These are phyloP conservation scores for Angophora floribunda DNA, from an alignment of 345 rosid species.

Conservation along the genomic window DNA sequence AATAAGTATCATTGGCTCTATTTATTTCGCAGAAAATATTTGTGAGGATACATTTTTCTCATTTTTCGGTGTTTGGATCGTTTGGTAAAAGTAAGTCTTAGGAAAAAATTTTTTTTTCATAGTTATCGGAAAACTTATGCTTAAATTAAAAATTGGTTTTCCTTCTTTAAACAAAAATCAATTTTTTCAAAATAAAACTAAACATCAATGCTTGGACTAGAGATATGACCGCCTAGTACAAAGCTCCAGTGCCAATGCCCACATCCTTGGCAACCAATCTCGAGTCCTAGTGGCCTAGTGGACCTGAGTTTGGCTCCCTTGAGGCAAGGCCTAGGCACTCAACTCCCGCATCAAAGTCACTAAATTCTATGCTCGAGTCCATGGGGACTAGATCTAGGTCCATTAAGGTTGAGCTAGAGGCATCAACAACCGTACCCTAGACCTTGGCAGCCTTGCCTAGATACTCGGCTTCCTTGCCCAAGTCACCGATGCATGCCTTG, in stretches of 20 bases:
- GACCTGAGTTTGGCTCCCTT: not conserved
- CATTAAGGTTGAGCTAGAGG: not conserved
- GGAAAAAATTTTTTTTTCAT: not conserved
- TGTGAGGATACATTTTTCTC: not conserved
- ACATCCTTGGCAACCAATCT: fast-evolving
- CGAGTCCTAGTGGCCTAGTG: not conserved
- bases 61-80: not conserved
- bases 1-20: not conserved
- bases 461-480: not conserved
- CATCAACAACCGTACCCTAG: not conserved
- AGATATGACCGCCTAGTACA: not conserved
- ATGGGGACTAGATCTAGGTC: not conserved
- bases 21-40: not conserved
- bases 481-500: not conserved
- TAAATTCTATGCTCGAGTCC: not conserved
- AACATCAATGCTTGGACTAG: not conserved
- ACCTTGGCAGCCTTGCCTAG: not conserved
- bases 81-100: not conserved
- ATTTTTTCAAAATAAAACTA: not conserved
- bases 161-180: not conserved
- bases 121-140: not conserved
- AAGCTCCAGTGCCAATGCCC: not conserved
- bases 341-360: not conserved
- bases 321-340: not conserved
- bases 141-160: not conserved